Evolutionary conservation across 2,329 filamentous ascomycete species (phyloP).

Genomic region (Talaromyces albobiverticillius): DNA sequence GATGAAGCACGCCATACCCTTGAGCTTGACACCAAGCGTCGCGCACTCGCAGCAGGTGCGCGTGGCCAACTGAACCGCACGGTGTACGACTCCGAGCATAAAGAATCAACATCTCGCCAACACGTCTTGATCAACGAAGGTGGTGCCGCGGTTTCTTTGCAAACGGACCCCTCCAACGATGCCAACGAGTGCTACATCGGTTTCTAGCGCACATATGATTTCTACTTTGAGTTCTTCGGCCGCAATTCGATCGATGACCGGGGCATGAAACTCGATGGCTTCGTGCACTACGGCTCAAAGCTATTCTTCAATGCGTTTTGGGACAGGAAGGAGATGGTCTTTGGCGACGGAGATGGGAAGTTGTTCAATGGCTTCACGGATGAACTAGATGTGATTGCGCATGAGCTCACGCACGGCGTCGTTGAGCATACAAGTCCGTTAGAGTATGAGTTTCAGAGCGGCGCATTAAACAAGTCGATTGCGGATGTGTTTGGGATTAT

Average conservation of each 20-base stretch:
- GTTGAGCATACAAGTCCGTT: conserved; percentile 52
- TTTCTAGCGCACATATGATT: too few species aligned
- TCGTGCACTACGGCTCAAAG: conserved; percentile 55
- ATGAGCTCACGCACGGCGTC: conserved; percentile 57
- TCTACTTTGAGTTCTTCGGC: too few species aligned
- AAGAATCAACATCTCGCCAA: too few species aligned
- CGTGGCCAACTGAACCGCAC: too few species aligned
- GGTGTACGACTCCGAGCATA: too few species aligned
- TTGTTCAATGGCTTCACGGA: conserved; percentile 50
- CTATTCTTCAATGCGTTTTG: conserved; percentile 39
- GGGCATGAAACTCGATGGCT: conserved; percentile 49
- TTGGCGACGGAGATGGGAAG: conserved; percentile 54
- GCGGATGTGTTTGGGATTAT: conserved; percentile 59
- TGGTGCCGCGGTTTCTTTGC: too few species aligned
- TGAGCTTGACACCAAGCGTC: too few species aligned
- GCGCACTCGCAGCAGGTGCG: too few species aligned
- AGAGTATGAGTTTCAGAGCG: conserved; percentile 51
- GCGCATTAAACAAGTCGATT: conserved; percentile 57
- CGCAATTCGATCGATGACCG: conserved; percentile 51
- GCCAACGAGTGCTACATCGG: too few species aligned
- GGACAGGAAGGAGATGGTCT: conserved; percentile 55
- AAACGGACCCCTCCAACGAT: too few species aligned
- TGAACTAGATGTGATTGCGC: conserved; percentile 56
- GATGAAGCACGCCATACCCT: too few species aligned
- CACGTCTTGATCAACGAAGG: too few species aligned